A percentile compares a stretch with the other conserved stretches of the same genome.
Evolutionary conservation across 176 grass and related monocot species (phyloP).

Genomic region (Canna indica): DNA sequence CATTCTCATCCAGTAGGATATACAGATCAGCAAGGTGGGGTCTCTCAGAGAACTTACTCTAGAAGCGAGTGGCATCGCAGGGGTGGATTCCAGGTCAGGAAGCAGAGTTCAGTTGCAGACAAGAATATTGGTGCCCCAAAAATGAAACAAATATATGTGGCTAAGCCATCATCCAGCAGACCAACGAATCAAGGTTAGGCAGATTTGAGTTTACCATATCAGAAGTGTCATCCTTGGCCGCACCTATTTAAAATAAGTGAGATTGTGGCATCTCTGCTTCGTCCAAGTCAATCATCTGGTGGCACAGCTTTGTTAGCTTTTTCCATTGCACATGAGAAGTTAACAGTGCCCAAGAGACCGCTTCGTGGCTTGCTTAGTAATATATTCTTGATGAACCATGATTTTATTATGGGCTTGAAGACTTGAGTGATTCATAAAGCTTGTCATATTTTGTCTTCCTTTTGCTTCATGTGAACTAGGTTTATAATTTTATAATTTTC

Average conservation of each 20-base stretch:
- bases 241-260: slow-evolving; percentile 2
- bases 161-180: slow-evolving; percentile 29
- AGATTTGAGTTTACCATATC: neutral
- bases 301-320: neutral
- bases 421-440: neutral
- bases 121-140: slow-evolving; percentile 57
- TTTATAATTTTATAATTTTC: neutral
- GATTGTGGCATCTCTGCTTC: neutral
- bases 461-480: neutral
- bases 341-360: neutral
- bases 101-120: slow-evolving; percentile 43
- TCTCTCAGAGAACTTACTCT: slow-evolving; percentile 30
- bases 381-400: slow-evolving; percentile 6
- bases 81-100: slow-evolving; percentile 48
- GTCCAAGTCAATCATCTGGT: neutral
- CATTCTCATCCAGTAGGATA: slow-evolving; percentile 35
- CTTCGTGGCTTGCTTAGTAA: neutral
- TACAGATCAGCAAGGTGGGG: slow-evolving; percentile 32
- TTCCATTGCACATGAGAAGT: neutral
- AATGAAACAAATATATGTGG: slow-evolving; percentile 92
- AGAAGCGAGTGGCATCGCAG: slow-evolving; percentile 60
- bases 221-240: neutral
- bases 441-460: neutral
- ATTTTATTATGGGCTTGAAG: neutral
- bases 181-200: neutral